Percentiles rank a stretch among this genome's conserved stretches.
Conservation (phyloP, 2,329 filamentous ascomycete species). For the Aspergillus hiratsukae region DNA sequence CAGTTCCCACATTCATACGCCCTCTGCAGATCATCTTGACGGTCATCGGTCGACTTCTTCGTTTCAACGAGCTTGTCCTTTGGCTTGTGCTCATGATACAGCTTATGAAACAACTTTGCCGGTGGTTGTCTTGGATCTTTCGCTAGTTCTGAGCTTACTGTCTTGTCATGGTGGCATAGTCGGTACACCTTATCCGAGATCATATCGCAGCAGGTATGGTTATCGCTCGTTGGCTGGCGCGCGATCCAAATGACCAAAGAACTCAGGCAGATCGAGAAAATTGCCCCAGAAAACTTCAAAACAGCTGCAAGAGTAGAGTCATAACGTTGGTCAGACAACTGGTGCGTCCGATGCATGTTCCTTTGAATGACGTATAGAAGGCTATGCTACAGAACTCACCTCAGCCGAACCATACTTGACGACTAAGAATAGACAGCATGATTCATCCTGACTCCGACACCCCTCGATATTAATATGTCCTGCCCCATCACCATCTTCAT, state of each 20-base stretch:
- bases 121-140: slow-evolving; percentile 51
- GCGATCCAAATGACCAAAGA: slow-evolving; percentile 6
- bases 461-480: not conserved
- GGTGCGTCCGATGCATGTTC: not conserved
- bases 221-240: slow-evolving; percentile 12
- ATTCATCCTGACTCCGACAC: not conserved
- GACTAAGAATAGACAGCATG: not conserved
- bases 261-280: slow-evolving; percentile 2
- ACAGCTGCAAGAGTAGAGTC: not conserved
- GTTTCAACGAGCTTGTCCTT: slow-evolving; percentile 21
- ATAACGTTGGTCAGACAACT: not conserved
- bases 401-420: not conserved
- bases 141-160: slow-evolving; percentile 56
- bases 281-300: slow-evolving; percentile 4
- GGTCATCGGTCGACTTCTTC: slow-evolving; percentile 13
- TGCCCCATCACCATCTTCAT: not conserved
- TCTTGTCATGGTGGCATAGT: slow-evolving; percentile 51
- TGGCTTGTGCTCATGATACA: slow-evolving; percentile 45
- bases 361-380: slow-evolving; percentile 16
- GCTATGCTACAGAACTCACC: not conserved
- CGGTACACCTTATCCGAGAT: slow-evolving; percentile 47
- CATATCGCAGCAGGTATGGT: slow-evolving; percentile 21
- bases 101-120: slow-evolving; percentile 50
- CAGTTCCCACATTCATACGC: slow-evolving; percentile 63
- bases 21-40: slow-evolving; percentile 47